Evolutionary conservation across 306 rosid genomes (phyloP), one percentile per base, ranked within the genome.

Genomic region (Prinsepia uniflora): DNA sequence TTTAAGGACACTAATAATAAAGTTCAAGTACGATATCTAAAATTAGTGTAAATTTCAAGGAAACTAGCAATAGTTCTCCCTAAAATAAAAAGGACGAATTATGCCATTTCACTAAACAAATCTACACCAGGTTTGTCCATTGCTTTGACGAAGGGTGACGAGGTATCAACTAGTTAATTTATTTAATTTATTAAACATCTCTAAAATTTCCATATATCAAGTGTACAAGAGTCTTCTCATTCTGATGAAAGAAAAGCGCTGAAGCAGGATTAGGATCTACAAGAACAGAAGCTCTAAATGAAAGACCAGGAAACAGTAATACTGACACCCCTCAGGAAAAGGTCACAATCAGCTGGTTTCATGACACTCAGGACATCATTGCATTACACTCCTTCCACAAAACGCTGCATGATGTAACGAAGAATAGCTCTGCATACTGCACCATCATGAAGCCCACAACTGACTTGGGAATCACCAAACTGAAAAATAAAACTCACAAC

Each of bases 81-180:
- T 24, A 24, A 24, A 10, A 18, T 67, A n/a, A 54, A 13, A 24
- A 45, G 45, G 62, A 70, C 24, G 5, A 58, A 41, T 12, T 52
- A 62, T 44, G 49, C 22, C 30, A 58, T 40, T 64, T 55, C 36
- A 24, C 75, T 15, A 69, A 20, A 69, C 36, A 69, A 22, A 42
- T 76, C 17, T 48, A 65, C 43, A 52, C 50, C 44, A 72, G 55
- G 15, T 63, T 70, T 8, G 66, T 53, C 22, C 57, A 42, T 12
- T 34, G 41, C 5, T n/a, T 22, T 41, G 4, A 2, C 10, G 1
- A 40, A 50, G 57, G 45, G 41, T 12, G 48, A 65, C 22, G n/a
- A 8, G 15, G 17, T 64, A 5, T 20, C 41, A 59, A 30, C 52
- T 48, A 48, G 41, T 54, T 52, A 8, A 49, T 19, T 34, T 54